These are phyloP conservation scores for Apiospora hydei DNA, from an alignment of 2,329 filamentous ascomycete genomes.

Conservation along the genomic window DNA sequence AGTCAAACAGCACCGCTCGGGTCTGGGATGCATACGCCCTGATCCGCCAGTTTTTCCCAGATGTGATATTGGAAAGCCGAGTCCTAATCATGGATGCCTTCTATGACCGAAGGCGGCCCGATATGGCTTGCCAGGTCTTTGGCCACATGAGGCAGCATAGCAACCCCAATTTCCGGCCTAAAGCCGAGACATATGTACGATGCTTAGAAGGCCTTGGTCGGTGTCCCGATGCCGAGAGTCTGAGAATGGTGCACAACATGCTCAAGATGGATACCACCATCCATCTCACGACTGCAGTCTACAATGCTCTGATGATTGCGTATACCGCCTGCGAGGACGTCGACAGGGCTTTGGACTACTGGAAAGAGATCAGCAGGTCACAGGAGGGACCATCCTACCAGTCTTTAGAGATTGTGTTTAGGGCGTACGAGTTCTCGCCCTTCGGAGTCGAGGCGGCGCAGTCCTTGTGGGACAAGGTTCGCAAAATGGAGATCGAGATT, in stretches of 20 bases:
- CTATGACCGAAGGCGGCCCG: slow-evolving; percentile 77
- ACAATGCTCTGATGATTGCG: slow-evolving; percentile 87
- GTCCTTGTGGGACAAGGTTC: slow-evolving; percentile 74
- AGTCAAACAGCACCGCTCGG: slow-evolving; percentile 65
- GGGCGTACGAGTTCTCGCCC: slow-evolving; percentile 72
- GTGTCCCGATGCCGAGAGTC: slow-evolving; percentile 66
- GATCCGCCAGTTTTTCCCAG: slow-evolving; percentile 69
- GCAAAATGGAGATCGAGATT: slow-evolving; percentile 79
- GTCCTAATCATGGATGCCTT: slow-evolving; percentile 82
- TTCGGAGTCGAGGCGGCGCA: slow-evolving; percentile 67
- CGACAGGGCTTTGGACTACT: slow-evolving; percentile 76
- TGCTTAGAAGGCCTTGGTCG: slow-evolving; percentile 79
- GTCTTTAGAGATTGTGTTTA: slow-evolving; percentile 82
- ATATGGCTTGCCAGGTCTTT: slow-evolving; percentile 88
- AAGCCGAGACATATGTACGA: slow-evolving; percentile 75
- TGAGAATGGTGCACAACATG: slow-evolving; percentile 88
- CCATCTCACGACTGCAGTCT: slow-evolving; percentile 76
- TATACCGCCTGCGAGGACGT: slow-evolving; percentile 75
- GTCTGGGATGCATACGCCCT: slow-evolving; percentile 72
- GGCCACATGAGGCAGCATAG: slow-evolving; percentile 89
- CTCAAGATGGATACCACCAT: slow-evolving; percentile 89
- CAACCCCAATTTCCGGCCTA: slow-evolving; percentile 69
- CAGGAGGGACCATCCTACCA: slow-evolving; percentile 86
- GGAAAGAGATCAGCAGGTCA: slow-evolving; percentile 82
- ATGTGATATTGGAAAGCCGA: slow-evolving; percentile 70